Base-by-base conservation (phyloP, 139 green algal species). In the Asterochloris sp. region DNA sequence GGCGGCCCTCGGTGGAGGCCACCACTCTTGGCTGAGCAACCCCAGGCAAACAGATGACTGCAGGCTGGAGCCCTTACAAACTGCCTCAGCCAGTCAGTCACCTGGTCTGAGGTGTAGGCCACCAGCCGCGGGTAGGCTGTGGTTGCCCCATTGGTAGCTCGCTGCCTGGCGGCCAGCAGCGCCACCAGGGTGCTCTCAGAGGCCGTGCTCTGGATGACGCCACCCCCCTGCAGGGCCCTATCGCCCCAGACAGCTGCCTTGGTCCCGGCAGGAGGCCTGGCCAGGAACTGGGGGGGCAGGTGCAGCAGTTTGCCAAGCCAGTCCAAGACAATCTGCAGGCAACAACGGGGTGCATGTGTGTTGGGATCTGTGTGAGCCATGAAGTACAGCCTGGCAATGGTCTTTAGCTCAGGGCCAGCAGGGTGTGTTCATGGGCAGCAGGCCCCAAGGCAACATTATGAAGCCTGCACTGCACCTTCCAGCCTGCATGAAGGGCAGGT, bases 291-390 rank as follows among this genome's bases (percentile, higher is more conserved):
- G 12, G 63, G 21, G 0, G 94, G 94, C 29, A 98, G 88, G n/a
- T 83, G 84, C 73, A 94, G 87, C 61, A 96, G 89, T 82, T 92
- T 82, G 14, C 74, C 94, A 62, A 98, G 74, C 94, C 94, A 97
- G 86, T 97, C 94, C 85, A 98, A 88, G 83, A 93, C 91, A 6
- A 92, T 84, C 89, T 93, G 90, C 12, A 62, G 11, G 47, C 16
- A 24, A 10, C 17, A 8, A 71, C 4, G 66, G 4, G 17, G 19
- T 6, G 66, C 66, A 21, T 71, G 1, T n/a, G 4, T 24, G 21
- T 26, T 26, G 21, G 21, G 4, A 21, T 71, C 21, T 10, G 10
- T 24, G 66, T 26, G 4, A 71, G 66, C 21, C 21, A 54, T 2
- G 38, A 54, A 54, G 38, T 54, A 6, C 38, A 54, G 38, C 38